These are phyloP conservation scores for Alopecurus myosuroides DNA, from an alignment of 176 grass and related monocot genomes.

Conservation along the genomic window DNA sequence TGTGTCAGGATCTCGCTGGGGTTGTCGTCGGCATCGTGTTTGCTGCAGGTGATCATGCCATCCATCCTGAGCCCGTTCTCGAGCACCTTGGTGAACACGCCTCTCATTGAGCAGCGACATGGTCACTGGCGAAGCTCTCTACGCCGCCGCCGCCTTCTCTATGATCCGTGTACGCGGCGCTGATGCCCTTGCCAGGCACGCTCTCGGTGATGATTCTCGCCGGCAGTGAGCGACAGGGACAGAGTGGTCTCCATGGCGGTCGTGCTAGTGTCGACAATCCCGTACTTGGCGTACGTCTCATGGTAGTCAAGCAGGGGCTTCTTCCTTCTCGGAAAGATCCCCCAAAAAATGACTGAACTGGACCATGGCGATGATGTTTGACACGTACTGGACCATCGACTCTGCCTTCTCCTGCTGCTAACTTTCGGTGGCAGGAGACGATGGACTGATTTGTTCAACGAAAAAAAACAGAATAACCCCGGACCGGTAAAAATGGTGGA, in stretches of 20 bases:
- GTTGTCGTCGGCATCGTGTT: conserved; percentile 26
- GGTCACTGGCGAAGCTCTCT: background rate
- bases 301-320: conserved; percentile 73
- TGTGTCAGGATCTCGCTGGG: conserved; percentile 47
- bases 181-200: conserved; percentile 8
- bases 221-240: conserved; percentile 39
- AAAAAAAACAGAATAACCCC: no score
- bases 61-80: conserved; percentile 60
- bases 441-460: no score
- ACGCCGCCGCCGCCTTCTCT: no score
- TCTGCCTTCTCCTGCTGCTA: no score
- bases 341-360: no score
- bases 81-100: conserved; percentile 76
- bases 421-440: no score
- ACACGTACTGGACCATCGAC: no score
- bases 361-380: no score
- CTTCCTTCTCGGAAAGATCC: no score
- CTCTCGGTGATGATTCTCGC: conserved; percentile 54
- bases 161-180: background rate
- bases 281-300: conserved; percentile 46
- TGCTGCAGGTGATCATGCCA: conserved; percentile 23
- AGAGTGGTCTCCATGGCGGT: conserved; percentile 49
- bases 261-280: background rate
- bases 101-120: conserved; percentile 63
- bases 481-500: no score